A percentile compares a stretch with the other conserved stretches of the same genome.
phyloP scores from a whole-genome alignment of 177 flowering plant species.

The Tripterygium wilfordii region DNA sequence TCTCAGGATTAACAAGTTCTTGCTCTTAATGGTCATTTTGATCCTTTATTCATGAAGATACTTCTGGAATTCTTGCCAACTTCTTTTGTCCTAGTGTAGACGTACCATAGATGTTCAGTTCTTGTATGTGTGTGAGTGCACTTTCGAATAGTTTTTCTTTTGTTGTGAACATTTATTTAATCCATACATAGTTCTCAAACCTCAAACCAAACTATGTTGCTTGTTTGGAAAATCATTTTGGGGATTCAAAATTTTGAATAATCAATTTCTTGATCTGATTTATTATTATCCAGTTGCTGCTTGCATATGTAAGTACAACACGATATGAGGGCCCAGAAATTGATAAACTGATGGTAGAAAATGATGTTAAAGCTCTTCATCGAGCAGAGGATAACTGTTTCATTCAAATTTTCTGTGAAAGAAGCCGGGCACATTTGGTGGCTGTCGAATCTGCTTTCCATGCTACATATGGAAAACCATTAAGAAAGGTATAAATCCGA shows the following conservation, averaged over 20 bases:
- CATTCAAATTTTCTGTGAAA: constrained; percentile 43
- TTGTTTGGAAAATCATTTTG: too few species aligned
- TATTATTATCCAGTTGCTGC: constrained; percentile 25
- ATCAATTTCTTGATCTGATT: not conserved
- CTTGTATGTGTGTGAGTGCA: too few species aligned
- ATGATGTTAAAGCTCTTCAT: constrained; percentile 48
- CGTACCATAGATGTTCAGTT: too few species aligned
- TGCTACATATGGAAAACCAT: constrained; percentile 25
- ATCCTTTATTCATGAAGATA: not conserved
- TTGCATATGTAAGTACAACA: constrained; percentile 23
- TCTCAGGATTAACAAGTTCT: not conserved
- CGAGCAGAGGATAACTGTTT: constrained; percentile 56
- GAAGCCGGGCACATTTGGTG: constrained; percentile 60
- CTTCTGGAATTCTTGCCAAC: too few species aligned
- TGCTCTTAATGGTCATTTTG: not conserved
- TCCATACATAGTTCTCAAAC: too few species aligned
- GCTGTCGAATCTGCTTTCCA: constrained; percentile 41
- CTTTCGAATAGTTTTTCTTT: not conserved
- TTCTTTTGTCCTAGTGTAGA: too few species aligned
- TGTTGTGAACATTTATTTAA: too few species aligned
- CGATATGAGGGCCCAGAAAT: constrained; percentile 49
- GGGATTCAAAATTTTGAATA: not conserved
- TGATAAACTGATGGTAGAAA: constrained; percentile 36
- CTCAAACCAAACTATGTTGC: too few species aligned
- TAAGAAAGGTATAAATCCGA: constrained; percentile 43